Percentiles rank a stretch among this genome's conserved stretches.
phyloP scores from a whole-genome alignment of 805 yeast species.

The Teunomyces barrocoloradensis region DNA sequence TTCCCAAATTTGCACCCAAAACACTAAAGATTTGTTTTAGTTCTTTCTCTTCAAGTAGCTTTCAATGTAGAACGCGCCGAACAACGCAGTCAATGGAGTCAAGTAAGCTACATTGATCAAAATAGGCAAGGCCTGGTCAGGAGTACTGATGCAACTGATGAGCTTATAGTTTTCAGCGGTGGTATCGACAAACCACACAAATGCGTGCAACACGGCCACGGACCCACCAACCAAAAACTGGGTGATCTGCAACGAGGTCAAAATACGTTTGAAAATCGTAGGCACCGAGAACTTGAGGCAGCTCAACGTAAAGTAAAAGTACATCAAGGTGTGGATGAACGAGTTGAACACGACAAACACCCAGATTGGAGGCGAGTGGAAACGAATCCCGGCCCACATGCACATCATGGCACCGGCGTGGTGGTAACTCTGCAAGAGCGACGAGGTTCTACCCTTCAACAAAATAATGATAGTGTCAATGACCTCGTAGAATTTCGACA shows the following conservation, averaged over 20 bases:
- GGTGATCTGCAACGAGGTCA: slow-evolving; percentile 65
- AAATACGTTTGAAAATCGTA: slow-evolving; percentile 49
- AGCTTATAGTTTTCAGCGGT: slow-evolving; percentile 31
- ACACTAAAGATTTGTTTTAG: neutral
- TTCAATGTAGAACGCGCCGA: slow-evolving; percentile 63
- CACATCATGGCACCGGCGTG: slow-evolving; percentile 80
- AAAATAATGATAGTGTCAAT: slow-evolving; percentile 66
- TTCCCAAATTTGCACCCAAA: neutral
- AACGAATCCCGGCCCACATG: slow-evolving; percentile 78
- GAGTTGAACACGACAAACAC: slow-evolving; percentile 77
- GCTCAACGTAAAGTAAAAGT: slow-evolving; percentile 62
- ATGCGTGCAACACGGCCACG: slow-evolving; percentile 61
- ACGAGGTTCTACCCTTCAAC: slow-evolving; percentile 64
- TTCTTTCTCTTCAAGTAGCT: slow-evolving; percentile 41
- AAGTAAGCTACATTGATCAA: slow-evolving; percentile 61
- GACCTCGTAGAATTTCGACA: slow-evolving; percentile 71
- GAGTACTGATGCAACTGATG: slow-evolving; percentile 49
- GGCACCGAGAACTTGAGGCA: slow-evolving; percentile 62
- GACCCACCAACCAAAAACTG: slow-evolving; percentile 71
- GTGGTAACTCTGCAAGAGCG: slow-evolving; percentile 69
- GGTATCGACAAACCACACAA: slow-evolving; percentile 56
- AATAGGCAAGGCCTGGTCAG: slow-evolving; percentile 63
- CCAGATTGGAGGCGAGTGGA: slow-evolving; percentile 74
- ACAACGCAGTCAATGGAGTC: slow-evolving; percentile 64
- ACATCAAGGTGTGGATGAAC: slow-evolving; percentile 75